Evolutionary conservation across 495 filamentous ascomycete species (phyloP).

Genomic region (Penicillium silybi): DNA sequence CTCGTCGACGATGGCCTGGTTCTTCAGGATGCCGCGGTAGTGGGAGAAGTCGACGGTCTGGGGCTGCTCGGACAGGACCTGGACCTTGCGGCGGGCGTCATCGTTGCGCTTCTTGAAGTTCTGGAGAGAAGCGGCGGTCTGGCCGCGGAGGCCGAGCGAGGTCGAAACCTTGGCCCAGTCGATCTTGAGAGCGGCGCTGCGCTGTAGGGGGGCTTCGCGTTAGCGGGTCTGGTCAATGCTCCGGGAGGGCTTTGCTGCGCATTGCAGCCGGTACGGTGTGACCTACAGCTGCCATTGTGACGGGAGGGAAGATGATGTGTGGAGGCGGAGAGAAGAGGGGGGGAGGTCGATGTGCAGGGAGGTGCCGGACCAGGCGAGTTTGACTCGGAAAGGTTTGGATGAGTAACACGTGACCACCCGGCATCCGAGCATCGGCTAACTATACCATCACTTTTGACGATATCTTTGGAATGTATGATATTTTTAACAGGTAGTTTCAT

Average conservation of each 20-base stretch:
- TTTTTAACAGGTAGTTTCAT: background rate
- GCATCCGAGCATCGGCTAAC: constrained; percentile 26
- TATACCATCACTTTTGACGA: background rate
- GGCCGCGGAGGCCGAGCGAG: constrained; percentile 92
- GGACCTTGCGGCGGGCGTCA: constrained; percentile 90
- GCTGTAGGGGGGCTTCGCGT: constrained; percentile 51
- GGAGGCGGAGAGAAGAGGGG: constrained; percentile 35
- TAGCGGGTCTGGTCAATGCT: constrained; percentile 7
- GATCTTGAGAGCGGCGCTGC: constrained; percentile 97
- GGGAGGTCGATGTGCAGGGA: constrained; percentile 40
- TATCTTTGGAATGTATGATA: background rate
- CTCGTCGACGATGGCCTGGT: constrained; percentile 89
- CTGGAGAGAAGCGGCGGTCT: constrained; percentile 83
- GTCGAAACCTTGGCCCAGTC: constrained; percentile 92
- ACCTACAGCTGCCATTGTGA: constrained; percentile 90
- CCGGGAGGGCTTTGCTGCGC: constrained; percentile 3
- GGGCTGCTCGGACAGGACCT: constrained; percentile 69
- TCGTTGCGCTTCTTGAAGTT: constrained; percentile 99
- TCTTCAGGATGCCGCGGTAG: constrained; percentile 91
- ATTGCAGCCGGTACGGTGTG: constrained; percentile 35
- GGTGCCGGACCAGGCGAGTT: constrained; percentile 38
- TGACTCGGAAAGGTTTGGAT: constrained; percentile 47
- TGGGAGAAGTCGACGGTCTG: constrained; percentile 85
- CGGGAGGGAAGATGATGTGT: constrained; percentile 42
- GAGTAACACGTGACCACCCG: constrained; percentile 44